Evolutionary conservation across 2,329 filamentous ascomycete species (phyloP), one percentile per base, ranked within the genome.

Genomic region (Lachnellula hyalina): DNA sequence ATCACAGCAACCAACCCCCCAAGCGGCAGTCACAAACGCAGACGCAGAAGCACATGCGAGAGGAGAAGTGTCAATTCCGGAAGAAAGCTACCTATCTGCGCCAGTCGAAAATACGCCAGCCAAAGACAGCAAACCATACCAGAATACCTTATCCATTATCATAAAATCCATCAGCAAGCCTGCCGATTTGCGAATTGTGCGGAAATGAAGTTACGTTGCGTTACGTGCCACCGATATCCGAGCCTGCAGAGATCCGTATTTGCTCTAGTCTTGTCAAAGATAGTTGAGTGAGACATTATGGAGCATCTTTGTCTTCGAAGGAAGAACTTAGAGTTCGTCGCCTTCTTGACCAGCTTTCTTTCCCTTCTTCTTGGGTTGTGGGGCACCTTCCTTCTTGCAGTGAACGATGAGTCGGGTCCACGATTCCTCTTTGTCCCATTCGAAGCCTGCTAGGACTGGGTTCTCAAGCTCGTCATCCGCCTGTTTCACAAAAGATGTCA

Each of bases 371-470:
- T 84, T 84, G 72, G 59, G 73, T 68, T 58, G 73, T 72, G 57
- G 78, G 73, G 80, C 79, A 58, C 83, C 83, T 65, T 87, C 81
- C 73, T 85, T 86, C 72, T 86, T 86, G 70, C 93, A 88, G 74
- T 94, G 91, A 60, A 96, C 91, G 67, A 95, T 78, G 68, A 97
- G 81, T 61, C 84, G 83, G 52, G 89, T 93, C 85, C 90, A 96
- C 70, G 85, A 90, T 74, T 96, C 90, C 65, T 96, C 88, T 72
- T 87, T 89, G 75, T 96, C 89, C 92, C 92, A 96, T 79, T 96
- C 91, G 77, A 97, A 96, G 63, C 93, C 93, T 67, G 86, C 86
- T 64, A 97, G 86, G 79, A 92, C 90, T 61, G 92, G 90, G 63
- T 82, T 79, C 53, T 93, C 89, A 58, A 97, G 80, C 73, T 96